Conservation (phyloP, 2,329 filamentous ascomycete genomes). For the Apiospora hydei region DNA sequence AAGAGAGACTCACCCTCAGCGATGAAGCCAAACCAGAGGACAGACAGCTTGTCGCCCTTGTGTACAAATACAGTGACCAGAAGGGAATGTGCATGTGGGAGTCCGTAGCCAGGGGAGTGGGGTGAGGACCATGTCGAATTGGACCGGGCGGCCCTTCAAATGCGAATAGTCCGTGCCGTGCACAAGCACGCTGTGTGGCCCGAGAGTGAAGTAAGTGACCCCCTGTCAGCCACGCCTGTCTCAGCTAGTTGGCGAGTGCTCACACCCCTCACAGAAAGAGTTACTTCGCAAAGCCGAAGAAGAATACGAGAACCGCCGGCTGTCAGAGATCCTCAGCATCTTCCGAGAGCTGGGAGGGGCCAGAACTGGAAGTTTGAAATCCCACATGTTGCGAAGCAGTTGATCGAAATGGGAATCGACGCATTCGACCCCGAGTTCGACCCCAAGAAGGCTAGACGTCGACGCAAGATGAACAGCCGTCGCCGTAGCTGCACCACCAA, state of each 20-base stretch:
- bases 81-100: conserved; percentile 68
- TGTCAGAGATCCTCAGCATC: conserved; percentile 49
- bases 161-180: conserved; percentile 61
- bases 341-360: conserved; percentile 61
- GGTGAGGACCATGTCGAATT: conserved; percentile 42
- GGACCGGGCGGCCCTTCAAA: conserved; percentile 61
- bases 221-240: no score
- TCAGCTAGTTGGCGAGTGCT: not conserved
- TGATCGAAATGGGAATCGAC: conserved; percentile 56
- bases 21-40: not conserved
- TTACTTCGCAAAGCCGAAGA: conserved; percentile 32
- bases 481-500: conserved; percentile 17
- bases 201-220: conserved; percentile 54
- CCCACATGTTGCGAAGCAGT: conserved; percentile 57
- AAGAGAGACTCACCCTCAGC: not conserved
- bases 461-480: conserved; percentile 21
- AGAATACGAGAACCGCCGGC: conserved; percentile 52
- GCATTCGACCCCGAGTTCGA: conserved; percentile 52
- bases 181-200: conserved; percentile 59
- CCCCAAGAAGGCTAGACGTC: conserved; percentile 39
- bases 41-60: conserved; percentile 35
- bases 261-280: not conserved
- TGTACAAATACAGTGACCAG: conserved; percentile 52
- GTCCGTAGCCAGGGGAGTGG: conserved; percentile 55
- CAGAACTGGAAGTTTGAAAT: conserved; percentile 58